Evolutionary conservation across 23 red algal genomes (phyloP), one percentile per base, ranked within the genome.

Genomic region (Pyropia yezoensis): DNA sequence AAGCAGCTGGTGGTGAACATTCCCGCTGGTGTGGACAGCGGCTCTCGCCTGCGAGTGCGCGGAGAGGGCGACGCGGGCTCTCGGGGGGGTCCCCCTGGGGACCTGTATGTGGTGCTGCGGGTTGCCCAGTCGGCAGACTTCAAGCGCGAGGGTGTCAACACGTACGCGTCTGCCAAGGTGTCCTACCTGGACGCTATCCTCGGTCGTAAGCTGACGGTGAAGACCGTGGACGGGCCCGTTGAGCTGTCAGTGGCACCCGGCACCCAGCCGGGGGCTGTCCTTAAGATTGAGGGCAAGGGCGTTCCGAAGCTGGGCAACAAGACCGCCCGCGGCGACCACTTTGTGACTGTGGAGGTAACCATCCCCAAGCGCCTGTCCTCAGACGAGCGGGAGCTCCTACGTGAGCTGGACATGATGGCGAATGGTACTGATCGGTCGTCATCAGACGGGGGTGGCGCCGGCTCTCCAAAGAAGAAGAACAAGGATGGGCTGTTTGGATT

Each of bases 141-240:
- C 54, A 78, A 66, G 27, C 71, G 94, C 14, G 85, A 98, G 52
- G 94, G 86, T 20, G 60, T 73, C 24, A 88, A 87, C 62, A 75
- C 91, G 25, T 87, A 91, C 34, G 78, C 94, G 7, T 59, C 83
- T 28, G 50, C 87, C 32, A 59, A 49, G 17, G 69, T 98, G 18
- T 91, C 86, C 5, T 98, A 98, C 65, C 70, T 91, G 52, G 94
- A 98, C 54, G 94, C 85, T 16, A 98, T 98, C 65, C 76, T 98
- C n/a, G 94, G 94, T 2, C 63, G 78, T 14, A 65, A 76, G 7
- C 39, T 98, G 18, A 32, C 49, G 17, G 86, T 98, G 29, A 83
- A 88, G 51, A 98, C 94, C 0, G 71, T 98, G 7, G 84, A 98
- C 64, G 94, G 94, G 18, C 21, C 49, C 13, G 69, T 82, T 26